Conservation (phyloP, 2,329 filamentous ascomycete genomes). For the Bipolaris cookei region DNA sequence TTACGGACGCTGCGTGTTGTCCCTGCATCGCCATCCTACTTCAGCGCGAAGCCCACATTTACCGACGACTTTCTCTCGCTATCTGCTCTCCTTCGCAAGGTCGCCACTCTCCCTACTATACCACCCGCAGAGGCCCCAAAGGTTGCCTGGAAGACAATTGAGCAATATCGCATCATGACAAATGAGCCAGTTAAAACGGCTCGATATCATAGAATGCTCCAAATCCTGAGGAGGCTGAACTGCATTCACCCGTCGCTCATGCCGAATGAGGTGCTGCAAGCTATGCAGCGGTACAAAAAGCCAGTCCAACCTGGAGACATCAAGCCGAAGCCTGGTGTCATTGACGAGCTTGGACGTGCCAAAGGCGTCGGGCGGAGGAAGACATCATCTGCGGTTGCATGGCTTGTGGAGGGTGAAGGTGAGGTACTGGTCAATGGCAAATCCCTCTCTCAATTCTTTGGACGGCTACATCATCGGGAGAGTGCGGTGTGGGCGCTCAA, state of each 20-base stretch:
- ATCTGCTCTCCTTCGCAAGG: constrained; percentile 72
- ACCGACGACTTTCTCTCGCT: constrained; percentile 82
- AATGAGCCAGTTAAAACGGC: constrained; percentile 61
- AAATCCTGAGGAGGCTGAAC: constrained; percentile 79
- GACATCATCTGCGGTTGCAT: constrained; percentile 82
- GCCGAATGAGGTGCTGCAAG: constrained; percentile 70
- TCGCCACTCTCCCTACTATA: constrained; percentile 74
- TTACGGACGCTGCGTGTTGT: constrained; percentile 68
- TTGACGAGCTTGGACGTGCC: constrained; percentile 80
- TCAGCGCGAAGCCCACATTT: constrained; percentile 83
- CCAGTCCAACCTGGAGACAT: constrained; percentile 74
- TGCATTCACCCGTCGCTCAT: constrained; percentile 80
- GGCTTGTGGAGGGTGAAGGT: constrained; percentile 89
- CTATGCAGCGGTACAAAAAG: constrained; percentile 74
- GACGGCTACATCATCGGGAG: constrained; percentile 89
- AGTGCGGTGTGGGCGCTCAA: constrained; percentile 92
- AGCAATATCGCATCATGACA: constrained; percentile 69
- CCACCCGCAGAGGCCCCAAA: constrained; percentile 69
- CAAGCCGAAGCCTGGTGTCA: constrained; percentile 64
- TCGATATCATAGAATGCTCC: constrained; percentile 78
- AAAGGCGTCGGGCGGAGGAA: constrained; percentile 86
- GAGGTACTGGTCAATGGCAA: constrained; percentile 91
- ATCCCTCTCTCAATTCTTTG: constrained; percentile 80
- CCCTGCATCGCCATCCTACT: constrained; percentile 91
- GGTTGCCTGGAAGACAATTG: constrained; percentile 80